Evolutionary conservation across 1,284 basidiomycete species (phyloP), one percentile per base, ranked within the genome.

Genomic region (Vanrija humicola): DNA sequence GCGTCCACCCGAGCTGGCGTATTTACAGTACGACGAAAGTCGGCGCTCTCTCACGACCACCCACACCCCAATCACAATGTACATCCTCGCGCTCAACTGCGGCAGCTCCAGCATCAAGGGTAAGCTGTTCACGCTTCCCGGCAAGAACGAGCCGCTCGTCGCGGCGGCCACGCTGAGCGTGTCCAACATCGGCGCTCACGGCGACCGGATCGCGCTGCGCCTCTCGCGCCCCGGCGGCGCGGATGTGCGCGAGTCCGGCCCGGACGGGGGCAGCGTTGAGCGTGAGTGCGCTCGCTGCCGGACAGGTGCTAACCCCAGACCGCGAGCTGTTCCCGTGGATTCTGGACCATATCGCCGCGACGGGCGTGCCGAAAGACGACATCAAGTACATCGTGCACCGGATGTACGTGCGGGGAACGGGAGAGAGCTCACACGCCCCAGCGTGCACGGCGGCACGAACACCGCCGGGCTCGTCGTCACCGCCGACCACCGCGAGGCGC

Each of bases 391-490:
- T 78, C 28, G 68, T 71, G 1, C 77, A 78, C 55, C 61, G 77
- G 50, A 67, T 78, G 76, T 75, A 50, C 48, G 76, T 65, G 21
- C 14, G 25, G 51, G 25, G 38, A 40, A 28, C 3, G 6, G 10
- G 39, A 5, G 21, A n/a, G 18, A 5, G n/a, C 55, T 51, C 38
- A 55, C 43, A 1, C 26, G 5, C 26, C 26, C 6, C 52, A 86
- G 91, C 46, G 90, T 94, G 1, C 90, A 93, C 64, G 90, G 90
- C 3, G 90, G 90, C 3, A 82, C 83, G 48, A 87, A 86, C 65
- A 78, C 78, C 19, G 79, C 83, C 25, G 86, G 89, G 0, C 83
- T 90, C 15, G 63, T 83, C 40, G 84, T 93, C 56, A 84, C 77
- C 28, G 74, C 74, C 39, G 74, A 77, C 6, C 79, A 82, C 62